A percentile compares a stretch with the other conserved stretches of the same genome.
phyloP scores from a whole-genome alignment of 305 asterid species.

The Lippia alba region DNA sequence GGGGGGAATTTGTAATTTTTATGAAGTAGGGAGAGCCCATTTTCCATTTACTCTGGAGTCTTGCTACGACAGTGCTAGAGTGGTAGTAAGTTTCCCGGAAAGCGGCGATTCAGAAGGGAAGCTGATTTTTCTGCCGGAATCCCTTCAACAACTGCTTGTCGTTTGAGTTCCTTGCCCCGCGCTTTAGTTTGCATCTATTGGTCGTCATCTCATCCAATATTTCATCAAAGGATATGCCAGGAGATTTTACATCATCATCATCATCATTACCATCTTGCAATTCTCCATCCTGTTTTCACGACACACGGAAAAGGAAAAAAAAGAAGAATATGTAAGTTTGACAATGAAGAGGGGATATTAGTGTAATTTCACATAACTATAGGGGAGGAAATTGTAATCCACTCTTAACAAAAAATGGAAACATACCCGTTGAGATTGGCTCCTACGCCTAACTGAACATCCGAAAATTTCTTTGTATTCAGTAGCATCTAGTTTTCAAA shows the following conservation, averaged over 20 bases:
- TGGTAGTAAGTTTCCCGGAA: slow-evolving; percentile 58
- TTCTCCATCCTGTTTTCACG: background rate
- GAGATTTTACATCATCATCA: slow-evolving; percentile 31
- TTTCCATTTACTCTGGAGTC: slow-evolving; percentile 32
- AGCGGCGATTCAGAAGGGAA: slow-evolving; percentile 45
- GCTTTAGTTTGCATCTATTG: slow-evolving; percentile 66
- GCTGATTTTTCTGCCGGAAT: slow-evolving; percentile 58
- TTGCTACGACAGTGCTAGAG: slow-evolving; percentile 42
- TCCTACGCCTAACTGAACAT: slow-evolving; percentile 26
- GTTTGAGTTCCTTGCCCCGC: slow-evolving; percentile 52
- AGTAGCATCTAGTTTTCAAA: slow-evolving; percentile 75
- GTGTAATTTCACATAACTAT: background rate
- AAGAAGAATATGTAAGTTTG: background rate
- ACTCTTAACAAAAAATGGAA: background rate
- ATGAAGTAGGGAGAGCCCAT: slow-evolving; percentile 42
- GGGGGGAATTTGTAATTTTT: background rate
- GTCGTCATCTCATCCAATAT: slow-evolving; percentile 72
- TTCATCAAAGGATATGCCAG: slow-evolving; percentile 49
- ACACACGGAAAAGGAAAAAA: background rate
- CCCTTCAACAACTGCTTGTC: slow-evolving; percentile 63
- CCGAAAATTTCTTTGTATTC: slow-evolving; percentile 80
- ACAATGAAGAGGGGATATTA: background rate
- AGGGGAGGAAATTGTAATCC: background rate
- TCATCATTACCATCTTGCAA: slow-evolving; percentile 18
- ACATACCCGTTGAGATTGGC: slow-evolving; percentile 34